Conservation (phyloP, 768 basidiomycete species). For the Amanita rubescens region DNA sequence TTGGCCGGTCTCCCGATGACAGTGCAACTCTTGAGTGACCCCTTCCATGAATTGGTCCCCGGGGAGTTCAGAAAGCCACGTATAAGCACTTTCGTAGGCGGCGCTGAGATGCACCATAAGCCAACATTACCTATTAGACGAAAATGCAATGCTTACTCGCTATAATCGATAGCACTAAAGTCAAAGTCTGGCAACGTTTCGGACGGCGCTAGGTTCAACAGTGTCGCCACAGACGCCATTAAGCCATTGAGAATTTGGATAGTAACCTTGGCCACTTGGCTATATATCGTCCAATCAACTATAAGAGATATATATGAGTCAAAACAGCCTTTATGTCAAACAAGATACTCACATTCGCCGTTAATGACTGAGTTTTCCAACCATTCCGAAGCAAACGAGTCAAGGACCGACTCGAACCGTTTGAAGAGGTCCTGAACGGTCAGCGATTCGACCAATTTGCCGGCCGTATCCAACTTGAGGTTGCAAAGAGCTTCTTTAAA, state of each 20-base stretch:
- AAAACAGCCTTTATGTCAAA: neutral
- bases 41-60: slow-evolving; percentile 23
- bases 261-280: slow-evolving; percentile 33
- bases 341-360: slow-evolving; percentile 37
- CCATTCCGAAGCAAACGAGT: slow-evolving; percentile 38
- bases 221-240: slow-evolving; percentile 18
- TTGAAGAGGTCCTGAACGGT: slow-evolving; percentile 32
- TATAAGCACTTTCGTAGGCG: slow-evolving; percentile 29
- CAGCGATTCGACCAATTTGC: slow-evolving; percentile 21
- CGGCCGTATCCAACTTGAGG: slow-evolving; percentile 2
- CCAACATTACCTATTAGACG: neutral
- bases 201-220: slow-evolving; percentile 21
- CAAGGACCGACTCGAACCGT: slow-evolving; percentile 31
- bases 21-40: slow-evolving; percentile 34
- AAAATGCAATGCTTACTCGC: slow-evolving; percentile 26
- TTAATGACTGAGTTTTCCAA: slow-evolving; percentile 32
- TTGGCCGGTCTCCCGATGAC: slow-evolving; percentile 37
- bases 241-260: slow-evolving; percentile 34
- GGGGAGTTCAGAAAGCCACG: slow-evolving; percentile 31
- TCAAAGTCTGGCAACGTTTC: slow-evolving; percentile 30
- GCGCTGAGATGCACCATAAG: slow-evolving; percentile 20
- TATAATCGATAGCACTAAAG: slow-evolving; percentile 24
- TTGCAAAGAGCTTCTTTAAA: slow-evolving; percentile 5
- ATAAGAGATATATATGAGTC: neutral
- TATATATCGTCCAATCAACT: slow-evolving; percentile 57